Base-by-base conservation (phyloP, 2,329 filamentous ascomycete species). In the Microcyclospora tardicrescens region DNA sequence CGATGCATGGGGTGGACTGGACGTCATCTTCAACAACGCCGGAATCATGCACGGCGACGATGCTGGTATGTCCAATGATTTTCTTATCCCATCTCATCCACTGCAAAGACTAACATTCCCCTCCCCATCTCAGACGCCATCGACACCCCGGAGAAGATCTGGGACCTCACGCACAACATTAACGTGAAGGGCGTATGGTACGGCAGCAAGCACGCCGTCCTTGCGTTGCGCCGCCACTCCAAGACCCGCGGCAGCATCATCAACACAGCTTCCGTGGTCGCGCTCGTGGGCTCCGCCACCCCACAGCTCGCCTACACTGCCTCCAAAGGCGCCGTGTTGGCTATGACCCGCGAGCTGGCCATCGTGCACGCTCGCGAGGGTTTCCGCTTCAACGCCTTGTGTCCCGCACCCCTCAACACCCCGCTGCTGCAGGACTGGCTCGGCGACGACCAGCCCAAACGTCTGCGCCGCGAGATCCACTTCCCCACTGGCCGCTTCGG, bases 171-270 rank as follows among this genome's bases (percentile, higher is more conserved):
- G 4, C 85, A 93, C 45, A 79, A 77, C 60, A 93, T 94, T 69
- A 95, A 95, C 63, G 87, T 94, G 62, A 95, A 95, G 74, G 87
- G 87, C 33, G 87, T 95, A n/a, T 94, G 87, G 87, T 95, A 77
- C 61, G 87, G 87, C 43, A 81, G 78, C 73, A 95, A 94, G 72
- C 84, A 94, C 61, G 85, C 87, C 6, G 79, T 95, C 19, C 69
- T 89, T 36, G 75, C 83, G 33, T 71, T 95, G 53, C 80, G 86
- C 48, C 78, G 77, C 52, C 71, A 93, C 69, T 73, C 74, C 39
- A 95, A 95, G 76, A 75, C 68, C 33, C 75, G 72, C 52, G 84
- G 76, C 37, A 85, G 79, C 62, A 77, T 95, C 63, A 87, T 94
- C 72, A 94, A 94, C 71, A 93, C 85, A 2, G 86, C 85, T 16